Base-by-base conservation (phyloP, 2,329 filamentous ascomycete species). In the Aschersonia sp. region DNA sequence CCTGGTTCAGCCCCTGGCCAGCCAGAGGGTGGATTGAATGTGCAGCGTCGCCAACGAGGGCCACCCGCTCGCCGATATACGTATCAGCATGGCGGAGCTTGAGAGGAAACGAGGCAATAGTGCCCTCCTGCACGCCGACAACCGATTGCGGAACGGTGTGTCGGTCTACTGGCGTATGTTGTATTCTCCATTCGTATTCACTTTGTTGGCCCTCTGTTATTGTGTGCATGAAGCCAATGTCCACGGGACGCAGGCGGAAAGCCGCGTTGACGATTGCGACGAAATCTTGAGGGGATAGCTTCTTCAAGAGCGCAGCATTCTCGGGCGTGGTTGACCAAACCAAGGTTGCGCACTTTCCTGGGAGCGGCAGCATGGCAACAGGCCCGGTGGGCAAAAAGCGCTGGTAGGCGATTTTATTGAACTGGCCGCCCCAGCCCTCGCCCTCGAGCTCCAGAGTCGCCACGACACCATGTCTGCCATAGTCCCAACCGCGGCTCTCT, bases 11-110 rank as follows among this genome's bases (percentile, higher is more conserved):
- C 1, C 92, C 92, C 64, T 97, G 92, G 1, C 92, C 92, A 1
- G 87, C 92, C 4, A 98, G 80, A 0, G 92, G 92, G 63, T 98
- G 92, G 54, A 95, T 81, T 1, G 89, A 94, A 63, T 98, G 92
- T 6, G 92, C 92, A 1, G 92, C 92, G 55, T 98, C 92, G 51
- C 92, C 92, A 37, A 98, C 79, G 1, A 98, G 76, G 1, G 89
- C 92, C 7, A 96, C 72, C n/a, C 92, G 83, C 58, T 95, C 87
- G 40, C 81, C 85, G 42, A 86, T 85, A 61, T 98, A 98, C 1
- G 86, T 87, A 58, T 94, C 86, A n/a, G 90, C 89, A 62, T 98
- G 92, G 31, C 89, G 82, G 69, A 97, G 74, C 59, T 84, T 86
- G 14, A 98, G 76, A 0, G 92, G 92, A 65, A 98, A 98, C 0